Base-by-base conservation (phyloP, 345 rosid species). In the Euclidium syriacum region DNA sequence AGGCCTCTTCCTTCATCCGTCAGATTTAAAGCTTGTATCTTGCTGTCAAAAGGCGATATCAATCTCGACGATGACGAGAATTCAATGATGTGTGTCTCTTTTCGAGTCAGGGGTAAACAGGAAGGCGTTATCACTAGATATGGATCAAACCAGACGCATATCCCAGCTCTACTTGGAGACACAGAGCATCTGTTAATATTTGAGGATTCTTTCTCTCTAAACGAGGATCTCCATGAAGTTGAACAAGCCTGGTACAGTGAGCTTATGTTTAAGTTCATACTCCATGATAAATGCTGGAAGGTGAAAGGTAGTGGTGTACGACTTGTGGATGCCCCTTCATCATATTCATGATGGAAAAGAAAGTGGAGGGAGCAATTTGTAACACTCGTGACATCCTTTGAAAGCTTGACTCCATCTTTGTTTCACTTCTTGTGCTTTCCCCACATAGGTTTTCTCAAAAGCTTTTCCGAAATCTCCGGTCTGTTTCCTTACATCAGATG, bases 401-500 rank as follows among this genome's bases (percentile, higher is more conserved):
- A 59, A 44, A 30, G 41, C 39, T 59, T 18, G 27, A 4, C n/a
- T 58, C 64, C 49, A 58, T 40, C 4, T 6, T 18, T 58, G 8
- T 26, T 17, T 58, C 25, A 17, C 55, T 3, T 14, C 55, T 3
- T 27, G 12, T 5, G 24, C 6, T 23, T 27, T 61, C 0, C 56
- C 42, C 2, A 1, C 27, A 19, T 56, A 48, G 3, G 66, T 61
- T 48, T 29, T 1, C 4, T 22, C 4, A 22, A 65, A 65, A 4
- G 40, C 43, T 0, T 23, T 20, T 33, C 52, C 54, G 7, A 65
- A 53, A 12, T 1, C 20, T 16, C 52, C 70, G 0, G 11, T 42
- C 44, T 53, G 62, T 3, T 33, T 53, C 12, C 62, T 56, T 4
- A 65, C 62, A 22, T 65, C 26, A 18, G 54, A 42, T 17, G 70